Evolutionary conservation across 2,329 filamentous ascomycete species (phyloP).

Genomic region (Dendrostoma leiphaemia): DNA sequence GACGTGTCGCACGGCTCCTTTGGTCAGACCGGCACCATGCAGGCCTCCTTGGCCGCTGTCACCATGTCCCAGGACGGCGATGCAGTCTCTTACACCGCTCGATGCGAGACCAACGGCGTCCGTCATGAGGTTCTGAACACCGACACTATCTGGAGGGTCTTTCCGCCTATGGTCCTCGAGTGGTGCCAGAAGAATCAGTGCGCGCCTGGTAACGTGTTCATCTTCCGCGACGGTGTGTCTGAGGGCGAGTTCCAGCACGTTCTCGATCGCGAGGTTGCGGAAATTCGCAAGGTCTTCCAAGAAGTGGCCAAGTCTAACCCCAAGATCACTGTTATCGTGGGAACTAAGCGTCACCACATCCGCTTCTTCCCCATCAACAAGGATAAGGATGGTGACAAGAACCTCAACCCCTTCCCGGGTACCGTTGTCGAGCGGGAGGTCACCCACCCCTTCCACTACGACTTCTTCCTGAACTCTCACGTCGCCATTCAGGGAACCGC

Average conservation of each 20-base stretch:
- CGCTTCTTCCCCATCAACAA: constrained; percentile 74
- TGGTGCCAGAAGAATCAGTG: constrained; percentile 62
- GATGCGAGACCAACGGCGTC: constrained; percentile 78
- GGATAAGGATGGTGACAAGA: constrained; percentile 60
- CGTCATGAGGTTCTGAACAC: constrained; percentile 76
- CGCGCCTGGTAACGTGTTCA: constrained; percentile 75
- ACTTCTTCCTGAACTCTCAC: constrained; percentile 69
- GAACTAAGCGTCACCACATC: constrained; percentile 91
- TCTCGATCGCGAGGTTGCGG: constrained; percentile 70
- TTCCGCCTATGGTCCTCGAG: constrained; percentile 59
- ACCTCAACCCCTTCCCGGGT: constrained; percentile 80
- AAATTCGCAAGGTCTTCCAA: constrained; percentile 62
- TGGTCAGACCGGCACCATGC: constrained; percentile 47
- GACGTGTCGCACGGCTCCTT: constrained; percentile 85
- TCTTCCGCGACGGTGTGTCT: constrained; percentile 89
- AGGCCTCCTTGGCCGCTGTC: constrained; percentile 79
- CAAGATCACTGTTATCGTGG: constrained; percentile 82
- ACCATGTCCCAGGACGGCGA: constrained; percentile 75
- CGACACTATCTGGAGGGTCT: constrained; percentile 63
- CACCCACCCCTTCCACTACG: constrained; percentile 88
- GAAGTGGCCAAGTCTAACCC: constrained; percentile 38
- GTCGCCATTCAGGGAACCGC: constrained; percentile 90
- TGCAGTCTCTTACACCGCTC: constrained; percentile 73
- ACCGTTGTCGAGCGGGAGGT: constrained; percentile 85
- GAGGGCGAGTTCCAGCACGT: constrained; percentile 84